These are phyloP conservation scores for Oryza rufipogon DNA, from an alignment of 176 grass and related monocot genomes.

Conservation along the genomic window DNA sequence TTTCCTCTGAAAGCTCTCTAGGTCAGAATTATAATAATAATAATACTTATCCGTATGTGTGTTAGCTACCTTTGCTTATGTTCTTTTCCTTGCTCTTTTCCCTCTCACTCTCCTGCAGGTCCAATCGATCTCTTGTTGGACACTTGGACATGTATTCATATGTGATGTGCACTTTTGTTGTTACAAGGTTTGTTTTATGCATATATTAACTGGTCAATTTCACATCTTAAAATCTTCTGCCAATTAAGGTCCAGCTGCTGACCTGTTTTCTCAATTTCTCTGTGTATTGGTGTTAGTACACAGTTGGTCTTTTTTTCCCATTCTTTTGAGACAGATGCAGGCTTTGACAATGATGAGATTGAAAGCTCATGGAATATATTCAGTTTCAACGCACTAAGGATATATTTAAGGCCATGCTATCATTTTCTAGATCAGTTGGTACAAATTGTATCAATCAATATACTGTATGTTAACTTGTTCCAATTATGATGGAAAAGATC, in stretches of 20 bases:
- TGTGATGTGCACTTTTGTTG: constrained; percentile 18
- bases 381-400: constrained; percentile 34
- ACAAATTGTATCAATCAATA: neutral
- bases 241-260: neutral
- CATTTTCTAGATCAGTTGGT: neutral
- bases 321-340: constrained; percentile 47
- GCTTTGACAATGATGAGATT: constrained; percentile 64
- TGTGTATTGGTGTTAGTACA: neutral
- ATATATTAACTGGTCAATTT: constrained; percentile 32
- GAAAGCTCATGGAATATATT: constrained; percentile 62
- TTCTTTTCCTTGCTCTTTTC: constrained; percentile 20
- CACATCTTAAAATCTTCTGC: constrained; percentile 34
- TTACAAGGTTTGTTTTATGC: constrained; percentile 41
- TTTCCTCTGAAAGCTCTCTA: constrained; percentile 38
- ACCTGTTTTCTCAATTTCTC: constrained; percentile 11
- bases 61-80: constrained; percentile 14
- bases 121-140: constrained; percentile 13
- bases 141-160: neutral
- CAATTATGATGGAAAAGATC: neutral
- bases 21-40: constrained; percentile 42
- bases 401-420: neutral
- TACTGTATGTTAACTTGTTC: neutral
- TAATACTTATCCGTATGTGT: constrained; percentile 22
- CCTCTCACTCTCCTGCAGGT: constrained; percentile 36
- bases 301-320: constrained; percentile 25